A percentile compares a stretch with the other conserved stretches of the same genome.
Conservation (phyloP, 495 filamentous ascomycete genomes). For the Penicillium antarcticum region DNA sequence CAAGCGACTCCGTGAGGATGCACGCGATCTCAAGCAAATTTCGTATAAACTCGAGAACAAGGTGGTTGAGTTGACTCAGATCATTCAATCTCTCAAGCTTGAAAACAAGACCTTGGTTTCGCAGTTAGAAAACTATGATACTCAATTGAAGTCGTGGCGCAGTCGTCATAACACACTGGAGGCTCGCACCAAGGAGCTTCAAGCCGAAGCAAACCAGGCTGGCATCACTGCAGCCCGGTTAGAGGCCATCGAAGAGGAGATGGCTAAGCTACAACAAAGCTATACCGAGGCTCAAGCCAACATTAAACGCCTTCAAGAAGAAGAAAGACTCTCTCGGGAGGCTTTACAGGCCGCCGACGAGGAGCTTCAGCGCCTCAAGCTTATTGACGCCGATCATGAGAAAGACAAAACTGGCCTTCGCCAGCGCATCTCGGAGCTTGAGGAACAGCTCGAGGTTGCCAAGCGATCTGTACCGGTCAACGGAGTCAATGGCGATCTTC, state of each 20-base stretch:
- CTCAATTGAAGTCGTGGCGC: conserved; percentile 92
- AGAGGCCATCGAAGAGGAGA: conserved; percentile 86
- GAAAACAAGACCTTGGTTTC: conserved; percentile 86
- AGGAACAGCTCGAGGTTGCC: conserved; percentile 87
- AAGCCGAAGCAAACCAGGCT: conserved; percentile 94
- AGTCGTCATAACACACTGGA: conserved; percentile 89
- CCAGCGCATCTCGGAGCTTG: conserved; percentile 83
- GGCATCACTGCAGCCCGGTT: conserved; percentile 90
- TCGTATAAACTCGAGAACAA: conserved; percentile 99
- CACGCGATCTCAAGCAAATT: conserved; percentile 96
- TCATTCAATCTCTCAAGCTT: conserved; percentile 81
- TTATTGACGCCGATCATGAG: conserved; percentile 67
- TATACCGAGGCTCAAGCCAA: conserved; percentile 83
- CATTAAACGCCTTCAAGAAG: conserved; percentile 90
- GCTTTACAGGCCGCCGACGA: conserved; percentile 69
- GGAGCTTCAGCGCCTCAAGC: conserved; percentile 73
- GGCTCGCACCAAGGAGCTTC: conserved; percentile 84
- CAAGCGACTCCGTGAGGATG: conserved; percentile 88
- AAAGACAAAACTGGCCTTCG: conserved; percentile 78
- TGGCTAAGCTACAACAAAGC: conserved; percentile 81
- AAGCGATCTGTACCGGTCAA: conserved; percentile 61
- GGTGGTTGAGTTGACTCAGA: conserved; percentile 96
- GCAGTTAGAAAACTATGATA: conserved; percentile 95
- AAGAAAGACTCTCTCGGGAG: conserved; percentile 78
- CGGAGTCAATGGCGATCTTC: conserved; percentile 58